These are phyloP conservation scores for Sordaria brevicollis DNA, from an alignment of 495 filamentous ascomycete genomes.

Conservation along the genomic window DNA sequence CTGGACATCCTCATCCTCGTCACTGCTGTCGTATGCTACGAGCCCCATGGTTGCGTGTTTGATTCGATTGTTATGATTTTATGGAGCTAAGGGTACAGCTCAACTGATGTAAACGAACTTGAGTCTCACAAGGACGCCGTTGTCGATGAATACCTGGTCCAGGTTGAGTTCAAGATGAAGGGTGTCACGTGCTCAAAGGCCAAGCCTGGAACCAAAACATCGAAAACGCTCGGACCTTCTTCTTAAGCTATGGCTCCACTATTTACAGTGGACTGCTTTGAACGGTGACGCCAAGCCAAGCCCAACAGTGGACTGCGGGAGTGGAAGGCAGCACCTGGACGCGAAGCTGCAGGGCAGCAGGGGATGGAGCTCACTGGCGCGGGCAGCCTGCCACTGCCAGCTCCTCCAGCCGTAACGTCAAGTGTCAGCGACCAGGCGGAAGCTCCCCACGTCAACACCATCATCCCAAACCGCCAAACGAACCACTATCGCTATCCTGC, in stretches of 20 bases:
- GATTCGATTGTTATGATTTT: background rate
- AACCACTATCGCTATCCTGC: background rate
- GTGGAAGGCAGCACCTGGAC: conserved; percentile 28
- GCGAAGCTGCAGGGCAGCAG: conserved; percentile 23
- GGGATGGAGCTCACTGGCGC: background rate
- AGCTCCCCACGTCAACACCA: conserved; percentile 10
- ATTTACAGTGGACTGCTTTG: background rate
- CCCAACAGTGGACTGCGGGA: background rate
- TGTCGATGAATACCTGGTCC: background rate
- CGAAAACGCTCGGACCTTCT: background rate
- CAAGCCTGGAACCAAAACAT: background rate
- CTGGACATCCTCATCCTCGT: conserved; percentile 52
- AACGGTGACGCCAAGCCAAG: background rate
- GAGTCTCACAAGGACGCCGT: background rate
- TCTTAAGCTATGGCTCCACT: background rate
- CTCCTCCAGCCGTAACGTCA: conserved; percentile 18
- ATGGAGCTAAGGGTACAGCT: background rate
- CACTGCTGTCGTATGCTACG: conserved; percentile 66
- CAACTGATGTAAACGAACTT: background rate
- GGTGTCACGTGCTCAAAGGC: conserved; percentile 20
- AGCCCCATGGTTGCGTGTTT: conserved; percentile 46
- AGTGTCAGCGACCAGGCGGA: conserved; percentile 6
- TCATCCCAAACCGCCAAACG: background rate
- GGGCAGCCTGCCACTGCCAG: conserved; percentile 8
- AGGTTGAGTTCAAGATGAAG: conserved; percentile 9